Base-by-base conservation (phyloP, 495 filamentous ascomycete species). In the Tetracladium setigerum region DNA sequence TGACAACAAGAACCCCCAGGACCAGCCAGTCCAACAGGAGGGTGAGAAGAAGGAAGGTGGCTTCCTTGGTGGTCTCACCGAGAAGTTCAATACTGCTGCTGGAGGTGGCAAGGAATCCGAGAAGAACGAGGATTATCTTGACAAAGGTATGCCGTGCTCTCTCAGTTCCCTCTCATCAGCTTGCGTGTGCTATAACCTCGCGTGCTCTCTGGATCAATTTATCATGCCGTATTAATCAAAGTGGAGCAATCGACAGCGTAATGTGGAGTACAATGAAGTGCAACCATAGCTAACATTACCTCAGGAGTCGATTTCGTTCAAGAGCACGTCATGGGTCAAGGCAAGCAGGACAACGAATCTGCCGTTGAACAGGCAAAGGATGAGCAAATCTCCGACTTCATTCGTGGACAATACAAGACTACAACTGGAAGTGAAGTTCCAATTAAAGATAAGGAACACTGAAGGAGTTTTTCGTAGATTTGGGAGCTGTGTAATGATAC, bases 321-420 rank as follows among this genome's bases (percentile, higher is more conserved):
- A 57, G 75, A 87, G 57, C 70, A 81, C 18, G 55, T 83, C 53
- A 44, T 87, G n/a, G 79, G 79, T 30, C 65, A 74, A 49, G 83
- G 83, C 5, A 53, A 69, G 16, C 84, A 88, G 64, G 64, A 70
- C 66, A 86, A 87, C 65, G 84, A 87, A 66, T 76, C 67, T 44
- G 83, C 83, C 6, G 61, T 74, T 31, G 84, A 88, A 62, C 84
- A 88, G 59, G 82, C 78, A 54, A 86, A 87, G 68, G 84, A 87
- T 58, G 78, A 84, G 62, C 57, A 76, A 62, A 82, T 84, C 41
- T 74, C 76, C 4, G 71, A 82, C 38, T 69, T 74, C 61, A 78
- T 87, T 49, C 73, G 84, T 15, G 62, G 62, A 2, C 67, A 79
- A 61, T 86, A 82, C 65, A 81, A 81, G 72, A 68, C 61, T 16